These are phyloP conservation scores for Cadophora sp. DNA, from an alignment of 2,329 filamentous ascomycete species.

Conservation along the genomic window DNA sequence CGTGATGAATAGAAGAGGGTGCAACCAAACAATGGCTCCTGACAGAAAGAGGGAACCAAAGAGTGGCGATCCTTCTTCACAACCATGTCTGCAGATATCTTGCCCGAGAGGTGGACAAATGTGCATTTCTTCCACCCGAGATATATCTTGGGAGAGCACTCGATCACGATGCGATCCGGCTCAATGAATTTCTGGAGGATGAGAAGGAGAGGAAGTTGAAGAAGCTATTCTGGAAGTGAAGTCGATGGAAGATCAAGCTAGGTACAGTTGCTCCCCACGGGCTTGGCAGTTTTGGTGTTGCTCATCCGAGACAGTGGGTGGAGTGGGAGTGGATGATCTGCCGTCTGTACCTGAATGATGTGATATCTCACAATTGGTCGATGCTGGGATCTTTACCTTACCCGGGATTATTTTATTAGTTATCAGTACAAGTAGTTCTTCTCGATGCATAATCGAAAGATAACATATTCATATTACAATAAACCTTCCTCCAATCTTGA, in stretches of 20 bases:
- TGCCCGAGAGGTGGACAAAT: slow-evolving; percentile 42
- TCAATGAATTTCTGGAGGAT: slow-evolving; percentile 35
- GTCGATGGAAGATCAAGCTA: not conserved
- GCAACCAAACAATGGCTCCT: slow-evolving; percentile 42
- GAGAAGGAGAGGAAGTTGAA: slow-evolving; percentile 37
- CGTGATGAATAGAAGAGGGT: slow-evolving; percentile 32
- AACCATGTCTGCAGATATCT: slow-evolving; percentile 49
- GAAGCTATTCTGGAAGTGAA: slow-evolving; percentile 21
- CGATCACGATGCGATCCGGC: slow-evolving; percentile 30
- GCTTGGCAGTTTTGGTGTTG: slow-evolving; percentile 15
- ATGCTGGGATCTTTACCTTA: slow-evolving; percentile 1
- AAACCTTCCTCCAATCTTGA: not conserved
- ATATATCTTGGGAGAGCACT: slow-evolving; percentile 33
- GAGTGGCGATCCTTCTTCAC: slow-evolving; percentile 47
- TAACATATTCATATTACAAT: not conserved
- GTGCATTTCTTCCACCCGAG: slow-evolving; percentile 46
- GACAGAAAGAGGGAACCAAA: slow-evolving; percentile 46
- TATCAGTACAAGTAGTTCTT: not conserved
- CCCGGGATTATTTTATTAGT: not conserved
- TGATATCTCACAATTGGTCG: not conserved
- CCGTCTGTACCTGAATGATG: slow-evolving; percentile 15
- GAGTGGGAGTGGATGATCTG: slow-evolving; percentile 4
- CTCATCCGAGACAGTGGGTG: not conserved
- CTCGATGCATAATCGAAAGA: not conserved
- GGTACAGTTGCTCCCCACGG: not conserved